Percentiles rank a stretch among this genome's conserved stretches.
phyloP scores from a whole-genome alignment of 768 basidiomycete species.

The Suillus plorans region DNA sequence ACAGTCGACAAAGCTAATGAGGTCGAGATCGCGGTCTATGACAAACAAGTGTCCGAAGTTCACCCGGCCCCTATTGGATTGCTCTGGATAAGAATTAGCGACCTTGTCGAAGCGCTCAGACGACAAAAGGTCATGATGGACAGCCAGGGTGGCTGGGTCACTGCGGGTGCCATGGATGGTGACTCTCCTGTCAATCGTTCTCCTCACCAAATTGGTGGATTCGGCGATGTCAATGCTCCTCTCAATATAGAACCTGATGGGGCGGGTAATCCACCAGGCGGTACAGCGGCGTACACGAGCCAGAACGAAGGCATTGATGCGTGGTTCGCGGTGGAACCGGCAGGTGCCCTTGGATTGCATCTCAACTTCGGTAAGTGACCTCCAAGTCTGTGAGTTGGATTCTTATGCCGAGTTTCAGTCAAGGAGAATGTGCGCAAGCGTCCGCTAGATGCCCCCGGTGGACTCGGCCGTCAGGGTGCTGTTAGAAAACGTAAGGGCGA shows the following conservation, averaged over 20 bases:
- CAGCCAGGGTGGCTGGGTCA: slow-evolving; percentile 92
- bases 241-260: slow-evolving; percentile 37
- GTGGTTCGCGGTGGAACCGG: slow-evolving; percentile 97
- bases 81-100: slow-evolving; percentile 91
- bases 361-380: slow-evolving; percentile 84
- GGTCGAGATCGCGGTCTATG: slow-evolving; percentile 94
- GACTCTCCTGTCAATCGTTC: slow-evolving; percentile 48
- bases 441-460: slow-evolving; percentile 87
- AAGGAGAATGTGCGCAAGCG: slow-evolving; percentile 98
- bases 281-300: slow-evolving; percentile 19
- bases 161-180: slow-evolving; percentile 85
- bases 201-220: slow-evolving; percentile 49
- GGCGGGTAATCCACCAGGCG: slow-evolving; percentile 27
- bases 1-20: slow-evolving; percentile 98
- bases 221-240: slow-evolving; percentile 44
- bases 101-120: slow-evolving; percentile 90
- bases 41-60: slow-evolving; percentile 80
- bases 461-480: slow-evolving; percentile 96
- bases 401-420: slow-evolving; percentile 48
- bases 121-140: slow-evolving; percentile 91
- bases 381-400: background rate
- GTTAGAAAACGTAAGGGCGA: slow-evolving; percentile 97
- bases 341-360: slow-evolving; percentile 85
- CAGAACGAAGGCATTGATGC: slow-evolving; percentile 84
- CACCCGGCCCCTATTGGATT: slow-evolving; percentile 90